These are phyloP conservation scores for Xylariaceae sp. DNA, from an alignment of 2,329 filamentous ascomycete species.

Conservation along the genomic window DNA sequence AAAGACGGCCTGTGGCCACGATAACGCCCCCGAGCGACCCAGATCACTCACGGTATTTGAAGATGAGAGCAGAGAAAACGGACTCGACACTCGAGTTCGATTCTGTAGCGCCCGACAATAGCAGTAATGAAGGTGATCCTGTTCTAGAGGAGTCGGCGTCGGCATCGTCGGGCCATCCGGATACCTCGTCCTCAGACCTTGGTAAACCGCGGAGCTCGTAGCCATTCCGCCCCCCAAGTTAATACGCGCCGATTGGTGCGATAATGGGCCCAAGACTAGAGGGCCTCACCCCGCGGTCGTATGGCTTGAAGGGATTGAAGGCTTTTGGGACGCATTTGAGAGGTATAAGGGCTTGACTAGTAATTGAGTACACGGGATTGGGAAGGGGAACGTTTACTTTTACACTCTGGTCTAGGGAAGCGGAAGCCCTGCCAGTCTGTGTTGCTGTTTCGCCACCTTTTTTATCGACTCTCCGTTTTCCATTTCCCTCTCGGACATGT, in stretches of 20 bases:
- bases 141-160: not conserved
- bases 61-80: not conserved
- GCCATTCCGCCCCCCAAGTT: conserved; percentile 26
- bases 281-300: not conserved
- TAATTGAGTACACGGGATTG: not conserved
- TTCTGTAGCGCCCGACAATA: not conserved
- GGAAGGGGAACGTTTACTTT: not conserved
- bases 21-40: not conserved
- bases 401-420: not conserved
- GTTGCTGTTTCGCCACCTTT: not conserved
- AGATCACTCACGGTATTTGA: not conserved
- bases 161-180: conserved; percentile 23
- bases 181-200: conserved; percentile 25
- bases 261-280: not conserved
- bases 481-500: not conserved
- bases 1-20: not conserved
- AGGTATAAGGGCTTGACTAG: not conserved
- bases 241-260: conserved; percentile 17
- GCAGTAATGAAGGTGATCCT: not conserved
- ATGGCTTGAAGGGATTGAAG: not conserved
- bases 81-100: not conserved
- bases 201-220: conserved; percentile 29
- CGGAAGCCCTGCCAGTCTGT: not conserved
- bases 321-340: not conserved
- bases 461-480: not conserved